These are phyloP conservation scores for Rhododendron ovatum DNA, from an alignment of 148 eudicot species.

Conservation along the genomic window DNA sequence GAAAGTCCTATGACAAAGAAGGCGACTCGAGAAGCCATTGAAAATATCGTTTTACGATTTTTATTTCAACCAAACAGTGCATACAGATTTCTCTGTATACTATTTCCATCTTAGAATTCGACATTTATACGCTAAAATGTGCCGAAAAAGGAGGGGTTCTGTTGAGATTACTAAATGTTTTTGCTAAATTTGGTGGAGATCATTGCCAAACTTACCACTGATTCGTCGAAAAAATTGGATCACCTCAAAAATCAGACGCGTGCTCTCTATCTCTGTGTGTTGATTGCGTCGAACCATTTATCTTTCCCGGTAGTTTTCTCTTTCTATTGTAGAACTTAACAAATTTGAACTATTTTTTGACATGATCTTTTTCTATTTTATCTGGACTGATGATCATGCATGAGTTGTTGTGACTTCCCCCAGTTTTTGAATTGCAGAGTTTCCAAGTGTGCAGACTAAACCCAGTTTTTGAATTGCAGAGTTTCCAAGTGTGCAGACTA, in stretches of 20 bases:
- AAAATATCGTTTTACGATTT: not conserved
- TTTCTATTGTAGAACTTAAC: too few species aligned
- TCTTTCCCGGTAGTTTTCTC: too few species aligned
- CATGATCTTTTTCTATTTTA: too few species aligned
- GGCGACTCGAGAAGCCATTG: conserved; percentile 10
- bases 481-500: too few species aligned
- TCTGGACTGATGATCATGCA: too few species aligned
- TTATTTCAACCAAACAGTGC: not conserved
- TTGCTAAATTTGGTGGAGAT: not conserved
- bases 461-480: too few species aligned
- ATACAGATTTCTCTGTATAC: not conserved
- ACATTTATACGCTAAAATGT: not conserved
- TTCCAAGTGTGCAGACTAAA: too few species aligned
- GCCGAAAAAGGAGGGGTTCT: not conserved
- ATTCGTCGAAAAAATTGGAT: not conserved
- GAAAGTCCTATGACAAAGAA: not conserved
- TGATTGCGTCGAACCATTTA: too few species aligned
- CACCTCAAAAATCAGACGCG: not conserved
- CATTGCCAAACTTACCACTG: not conserved
- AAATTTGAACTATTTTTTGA: too few species aligned
- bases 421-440: too few species aligned
- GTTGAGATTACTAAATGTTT: not conserved
- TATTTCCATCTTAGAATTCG: not conserved
- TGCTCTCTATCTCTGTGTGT: too few species aligned
- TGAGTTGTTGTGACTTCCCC: too few species aligned